Conservation (phyloP, 1,139 yeast genomes). For the Eremothecium sinecaudum region DNA sequence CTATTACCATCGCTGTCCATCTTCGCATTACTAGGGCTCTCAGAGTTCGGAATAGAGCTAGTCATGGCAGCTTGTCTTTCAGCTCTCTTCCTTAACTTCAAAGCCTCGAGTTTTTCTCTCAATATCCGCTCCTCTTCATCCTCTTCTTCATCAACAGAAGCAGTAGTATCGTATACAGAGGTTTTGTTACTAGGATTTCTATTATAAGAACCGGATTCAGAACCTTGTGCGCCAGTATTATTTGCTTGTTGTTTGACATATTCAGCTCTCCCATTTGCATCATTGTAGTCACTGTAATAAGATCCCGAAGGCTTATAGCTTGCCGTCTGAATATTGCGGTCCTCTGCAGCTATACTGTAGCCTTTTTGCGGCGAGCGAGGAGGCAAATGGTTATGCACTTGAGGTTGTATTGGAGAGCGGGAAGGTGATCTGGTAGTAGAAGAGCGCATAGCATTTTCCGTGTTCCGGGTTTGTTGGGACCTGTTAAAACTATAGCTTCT, state of each 20-base stretch:
- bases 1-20: conserved; percentile 13
- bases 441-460: too few relatives aligned
- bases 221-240: conserved; percentile 75
- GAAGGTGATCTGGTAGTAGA: too few relatives aligned
- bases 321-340: too few relatives aligned
- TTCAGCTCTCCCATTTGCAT: conserved; percentile 66
- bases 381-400: too few relatives aligned
- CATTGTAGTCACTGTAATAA: conserved; percentile 31
- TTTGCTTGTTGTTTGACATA: conserved; percentile 87
- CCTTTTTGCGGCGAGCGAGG: too few relatives aligned
- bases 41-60: not conserved
- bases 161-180: conserved; percentile 7
- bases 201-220: conserved; percentile 58
- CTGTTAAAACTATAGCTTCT: too few relatives aligned
- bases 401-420: too few relatives aligned
- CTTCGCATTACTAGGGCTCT: conserved; percentile 23
- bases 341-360: too few relatives aligned
- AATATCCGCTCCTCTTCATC: conserved; percentile 34
- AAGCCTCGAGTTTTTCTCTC: conserved; percentile 28
- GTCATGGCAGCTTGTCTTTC: conserved; percentile 32
- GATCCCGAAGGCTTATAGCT: too few relatives aligned
- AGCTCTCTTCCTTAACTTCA: conserved; percentile 51
- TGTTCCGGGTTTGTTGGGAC: too few relatives aligned
- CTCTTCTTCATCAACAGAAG: conserved; percentile 22
- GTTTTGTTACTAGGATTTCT: not conserved